These are phyloP conservation scores for Nyssa sinensis DNA, from an alignment of 148 eudicot genomes.

Conservation along the genomic window DNA sequence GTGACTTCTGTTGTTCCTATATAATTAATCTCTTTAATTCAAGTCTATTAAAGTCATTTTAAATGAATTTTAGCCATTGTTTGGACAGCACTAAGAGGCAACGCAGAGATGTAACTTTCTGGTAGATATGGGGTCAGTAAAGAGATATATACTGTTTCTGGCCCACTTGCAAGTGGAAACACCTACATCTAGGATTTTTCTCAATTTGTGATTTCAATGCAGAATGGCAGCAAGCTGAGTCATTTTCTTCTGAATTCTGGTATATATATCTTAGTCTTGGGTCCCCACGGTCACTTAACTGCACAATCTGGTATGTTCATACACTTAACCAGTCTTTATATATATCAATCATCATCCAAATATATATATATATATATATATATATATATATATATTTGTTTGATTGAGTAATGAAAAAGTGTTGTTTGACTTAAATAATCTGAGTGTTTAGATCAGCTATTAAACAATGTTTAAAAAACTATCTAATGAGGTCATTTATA, in stretches of 20 bases:
- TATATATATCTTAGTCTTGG: background rate
- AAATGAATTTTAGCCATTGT: background rate
- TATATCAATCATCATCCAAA: too few relatives aligned
- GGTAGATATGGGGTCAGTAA: background rate
- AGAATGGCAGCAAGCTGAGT: background rate
- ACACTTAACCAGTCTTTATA: too few relatives aligned
- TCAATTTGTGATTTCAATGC: background rate
- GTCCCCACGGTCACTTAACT: background rate
- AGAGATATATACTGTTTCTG: background rate
- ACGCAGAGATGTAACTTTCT: background rate
- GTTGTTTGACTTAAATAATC: too few relatives aligned
- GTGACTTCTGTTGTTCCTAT: too few relatives aligned
- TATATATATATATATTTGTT: too few relatives aligned
- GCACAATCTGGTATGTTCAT: too few relatives aligned
- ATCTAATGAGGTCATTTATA: too few relatives aligned
- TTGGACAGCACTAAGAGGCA: background rate
- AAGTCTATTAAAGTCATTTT: background rate
- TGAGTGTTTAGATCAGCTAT: too few relatives aligned
- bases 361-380: too few relatives aligned
- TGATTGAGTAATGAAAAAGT: too few relatives aligned
- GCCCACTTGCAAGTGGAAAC: background rate
- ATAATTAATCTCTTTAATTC: too few relatives aligned
- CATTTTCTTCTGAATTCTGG: background rate
- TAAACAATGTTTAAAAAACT: too few relatives aligned
- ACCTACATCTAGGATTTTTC: background rate